These are phyloP conservation scores for Malbranchea cinnamomea DNA, from an alignment of 2,329 filamentous ascomycete genomes.

Conservation along the genomic window DNA sequence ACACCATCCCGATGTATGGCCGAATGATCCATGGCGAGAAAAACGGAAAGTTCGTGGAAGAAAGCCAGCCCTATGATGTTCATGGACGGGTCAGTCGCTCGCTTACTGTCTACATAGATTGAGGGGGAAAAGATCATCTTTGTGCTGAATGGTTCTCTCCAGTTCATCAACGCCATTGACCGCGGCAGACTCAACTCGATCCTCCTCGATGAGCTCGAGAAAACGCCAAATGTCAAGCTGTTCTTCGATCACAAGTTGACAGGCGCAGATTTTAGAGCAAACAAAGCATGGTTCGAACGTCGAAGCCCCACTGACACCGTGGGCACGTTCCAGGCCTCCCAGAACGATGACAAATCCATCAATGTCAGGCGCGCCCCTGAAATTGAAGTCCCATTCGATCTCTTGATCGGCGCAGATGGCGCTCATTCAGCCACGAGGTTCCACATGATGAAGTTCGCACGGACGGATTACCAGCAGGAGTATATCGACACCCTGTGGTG, in stretches of 20 bases:
- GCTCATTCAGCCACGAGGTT: slow-evolving; percentile 84
- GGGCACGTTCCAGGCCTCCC: slow-evolving; percentile 19
- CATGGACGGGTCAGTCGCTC: slow-evolving; percentile 55
- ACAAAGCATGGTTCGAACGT: slow-evolving; percentile 77
- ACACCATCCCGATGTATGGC: slow-evolving; percentile 84
- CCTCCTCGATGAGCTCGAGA: slow-evolving; percentile 69
- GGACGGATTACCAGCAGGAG: slow-evolving; percentile 81
- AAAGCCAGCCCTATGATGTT: slow-evolving; percentile 78
- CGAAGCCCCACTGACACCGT: slow-evolving; percentile 19
- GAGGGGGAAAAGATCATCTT: background rate
- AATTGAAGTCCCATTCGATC: slow-evolving; percentile 74
- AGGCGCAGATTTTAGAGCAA: slow-evolving; percentile 65
- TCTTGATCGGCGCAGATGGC: slow-evolving; percentile 88
- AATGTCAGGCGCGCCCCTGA: slow-evolving; percentile 41
- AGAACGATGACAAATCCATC: slow-evolving; percentile 10
- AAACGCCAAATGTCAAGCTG: slow-evolving; percentile 75
- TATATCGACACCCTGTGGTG: slow-evolving; percentile 98
- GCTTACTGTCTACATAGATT: background rate
- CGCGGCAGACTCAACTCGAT: slow-evolving; percentile 67
- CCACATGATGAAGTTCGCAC: slow-evolving; percentile 88
- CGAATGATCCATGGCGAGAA: slow-evolving; percentile 82
- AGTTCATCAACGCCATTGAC: slow-evolving; percentile 79
- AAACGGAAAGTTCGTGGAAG: slow-evolving; percentile 54
- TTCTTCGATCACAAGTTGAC: slow-evolving; percentile 91
- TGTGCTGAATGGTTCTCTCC: no score